Percentiles rank a stretch among this genome's conserved stretches.
These are phyloP conservation scores for Lithohypha guttulata DNA, from an alignment of 2,329 filamentous ascomycete species.

Conservation along the genomic window DNA sequence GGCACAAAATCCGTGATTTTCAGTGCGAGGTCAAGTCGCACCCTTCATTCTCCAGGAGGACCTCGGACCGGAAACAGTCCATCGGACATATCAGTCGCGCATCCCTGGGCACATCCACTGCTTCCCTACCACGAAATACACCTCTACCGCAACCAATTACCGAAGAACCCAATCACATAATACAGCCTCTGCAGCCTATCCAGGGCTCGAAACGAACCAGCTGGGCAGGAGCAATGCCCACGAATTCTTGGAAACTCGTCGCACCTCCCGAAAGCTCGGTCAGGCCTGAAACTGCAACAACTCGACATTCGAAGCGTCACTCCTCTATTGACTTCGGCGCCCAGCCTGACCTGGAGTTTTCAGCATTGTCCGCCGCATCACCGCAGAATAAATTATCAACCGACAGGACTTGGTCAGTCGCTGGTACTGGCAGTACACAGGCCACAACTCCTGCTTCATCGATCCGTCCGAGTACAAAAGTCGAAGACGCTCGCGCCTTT, in stretches of 20 bases:
- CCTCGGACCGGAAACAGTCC: constrained; percentile 21
- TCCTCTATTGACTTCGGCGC: constrained; percentile 68
- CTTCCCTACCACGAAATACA: constrained; percentile 19
- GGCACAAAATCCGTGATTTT: constrained; percentile 88
- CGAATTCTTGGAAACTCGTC: constrained; percentile 33
- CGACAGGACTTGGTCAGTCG: constrained; percentile 49
- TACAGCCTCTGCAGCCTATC: constrained; percentile 5
- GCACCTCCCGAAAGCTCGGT: constrained; percentile 50
- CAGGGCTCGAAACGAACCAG: constrained; percentile 4
- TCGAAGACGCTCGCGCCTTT: constrained; percentile 20
- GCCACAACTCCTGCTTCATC: constrained; percentile 22
- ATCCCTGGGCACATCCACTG: constrained; percentile 28
- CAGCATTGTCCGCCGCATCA: constrained; percentile 21
- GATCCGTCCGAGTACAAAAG: not conserved
- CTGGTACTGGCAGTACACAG: constrained; percentile 29
- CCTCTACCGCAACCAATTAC: constrained; percentile 25
- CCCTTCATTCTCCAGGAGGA: constrained; percentile 33
- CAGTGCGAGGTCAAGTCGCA: constrained; percentile 69
- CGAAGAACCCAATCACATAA: constrained; percentile 27
- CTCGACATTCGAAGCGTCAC: constrained; percentile 63
- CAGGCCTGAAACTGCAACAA: constrained; percentile 60
- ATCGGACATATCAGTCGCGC: constrained; percentile 33
- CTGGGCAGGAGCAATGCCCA: constrained; percentile 26
- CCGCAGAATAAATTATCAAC: constrained; percentile 50
- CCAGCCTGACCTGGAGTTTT: constrained; percentile 21